Percentiles rank a stretch among this genome's conserved stretches.
These are phyloP conservation scores for Cymodocea nodosa DNA, from an alignment of 116 monocot genomes.

Conservation along the genomic window DNA sequence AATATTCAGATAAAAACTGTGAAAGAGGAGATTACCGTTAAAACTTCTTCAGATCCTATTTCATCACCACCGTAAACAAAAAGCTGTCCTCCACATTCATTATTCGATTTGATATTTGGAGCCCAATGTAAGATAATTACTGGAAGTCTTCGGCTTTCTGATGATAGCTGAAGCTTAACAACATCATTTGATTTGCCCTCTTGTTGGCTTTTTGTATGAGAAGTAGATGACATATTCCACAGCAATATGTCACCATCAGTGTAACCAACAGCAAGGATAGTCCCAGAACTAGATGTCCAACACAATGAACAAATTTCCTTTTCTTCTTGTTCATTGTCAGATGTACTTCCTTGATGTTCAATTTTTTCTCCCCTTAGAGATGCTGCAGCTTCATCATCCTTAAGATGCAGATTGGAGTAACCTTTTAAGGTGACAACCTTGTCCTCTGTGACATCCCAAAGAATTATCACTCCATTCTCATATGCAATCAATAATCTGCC, in stretches of 20 bases:
- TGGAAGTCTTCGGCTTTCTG: conserved; percentile 73
- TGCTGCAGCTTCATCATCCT: conserved; percentile 19
- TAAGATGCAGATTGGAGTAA: conserved; percentile 46
- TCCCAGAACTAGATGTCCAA: conserved; percentile 62
- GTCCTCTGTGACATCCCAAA: conserved; percentile 71
- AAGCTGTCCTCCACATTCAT: conserved; percentile 54
- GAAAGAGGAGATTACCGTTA: conserved; percentile 45
- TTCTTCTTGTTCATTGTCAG: conserved; percentile 36
- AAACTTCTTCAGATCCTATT: conserved; percentile 96
- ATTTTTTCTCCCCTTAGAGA: conserved; percentile 9
- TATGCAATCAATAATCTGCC: conserved; percentile 91
- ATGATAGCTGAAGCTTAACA: conserved; percentile 78
- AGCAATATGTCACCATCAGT: conserved; percentile 88
- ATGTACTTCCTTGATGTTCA: conserved; percentile 15
- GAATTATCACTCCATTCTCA: conserved; percentile 70
- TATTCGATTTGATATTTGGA: conserved; percentile 35
- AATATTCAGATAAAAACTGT: neutral
- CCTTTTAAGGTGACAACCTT: conserved; percentile 43
- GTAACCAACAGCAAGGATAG: conserved; percentile 77
- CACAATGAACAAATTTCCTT: conserved; percentile 89
- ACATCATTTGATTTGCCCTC: conserved; percentile 31
- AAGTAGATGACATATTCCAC: conserved; percentile 52
- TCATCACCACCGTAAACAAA: conserved; percentile 97
- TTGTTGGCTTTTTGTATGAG: conserved; percentile 30
- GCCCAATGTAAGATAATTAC: conserved; percentile 94